Evolutionary conservation across 495 filamentous ascomycete species (phyloP).

Genomic region (Penicillium egyptiacum): DNA sequence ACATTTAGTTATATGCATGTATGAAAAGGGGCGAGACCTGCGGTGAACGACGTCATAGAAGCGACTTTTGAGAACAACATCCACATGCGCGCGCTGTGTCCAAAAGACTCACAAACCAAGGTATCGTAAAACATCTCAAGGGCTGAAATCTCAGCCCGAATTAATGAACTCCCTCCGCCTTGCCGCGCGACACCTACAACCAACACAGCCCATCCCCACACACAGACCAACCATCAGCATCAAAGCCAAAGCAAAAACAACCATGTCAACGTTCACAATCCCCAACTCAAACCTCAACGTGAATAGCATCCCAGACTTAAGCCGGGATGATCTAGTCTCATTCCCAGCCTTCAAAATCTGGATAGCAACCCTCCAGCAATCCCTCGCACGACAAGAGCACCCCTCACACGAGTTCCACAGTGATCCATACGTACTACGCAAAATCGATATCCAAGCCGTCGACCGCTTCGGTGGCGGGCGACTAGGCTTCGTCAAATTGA

Average conservation of each 20-base stretch:
- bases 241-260: background rate
- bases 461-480: conserved; percentile 66
- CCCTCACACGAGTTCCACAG: conserved; percentile 67
- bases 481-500: conserved; percentile 79
- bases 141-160: background rate
- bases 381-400: conserved; percentile 61
- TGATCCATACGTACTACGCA: conserved; percentile 67
- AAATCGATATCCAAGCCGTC: conserved; percentile 69
- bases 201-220: conserved; percentile 4
- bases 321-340: conserved; percentile 60
- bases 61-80: background rate
- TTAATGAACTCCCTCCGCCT: conserved; percentile 16
- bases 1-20: background rate
- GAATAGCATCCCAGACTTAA: conserved; percentile 57
- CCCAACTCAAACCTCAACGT: conserved; percentile 42
- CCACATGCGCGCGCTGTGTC: background rate
- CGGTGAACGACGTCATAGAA: background rate
- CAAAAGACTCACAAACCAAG: background rate
- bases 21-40: background rate
- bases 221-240: background rate
- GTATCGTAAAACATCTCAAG: background rate
- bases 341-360: conserved; percentile 75
- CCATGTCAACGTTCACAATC: conserved; percentile 24
- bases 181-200: conserved; percentile 11
- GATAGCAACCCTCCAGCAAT: conserved; percentile 65